Evolutionary conservation across 352 stramenopile genomes (phyloP).

Genomic region (Globisporangium rhizosaccharum): DNA sequence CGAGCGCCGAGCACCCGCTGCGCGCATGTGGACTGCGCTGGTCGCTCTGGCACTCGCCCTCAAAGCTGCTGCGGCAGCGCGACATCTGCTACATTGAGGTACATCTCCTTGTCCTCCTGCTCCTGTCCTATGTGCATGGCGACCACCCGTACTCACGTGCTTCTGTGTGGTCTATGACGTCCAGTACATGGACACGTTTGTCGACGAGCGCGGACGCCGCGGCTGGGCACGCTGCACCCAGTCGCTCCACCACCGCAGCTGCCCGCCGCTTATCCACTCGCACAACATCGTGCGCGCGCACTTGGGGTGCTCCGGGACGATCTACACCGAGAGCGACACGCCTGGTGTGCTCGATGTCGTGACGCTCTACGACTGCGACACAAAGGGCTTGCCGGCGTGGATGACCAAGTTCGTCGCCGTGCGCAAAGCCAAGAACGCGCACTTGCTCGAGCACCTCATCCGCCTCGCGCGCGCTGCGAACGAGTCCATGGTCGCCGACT

Average conservation of each 20-base stretch:
- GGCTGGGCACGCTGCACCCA: slow-evolving; percentile 60
- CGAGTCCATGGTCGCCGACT: slow-evolving; percentile 33
- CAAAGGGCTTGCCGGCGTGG: slow-evolving; percentile 51
- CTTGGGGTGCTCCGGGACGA: slow-evolving; percentile 50
- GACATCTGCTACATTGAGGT: slow-evolving; percentile 60
- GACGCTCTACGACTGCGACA: slow-evolving; percentile 60
- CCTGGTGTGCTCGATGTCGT: slow-evolving; percentile 42
- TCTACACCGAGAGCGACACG: slow-evolving; percentile 55
- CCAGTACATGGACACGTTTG: slow-evolving; percentile 55
- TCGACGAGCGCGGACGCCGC: slow-evolving; percentile 43
- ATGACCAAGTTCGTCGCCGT: slow-evolving; percentile 56
- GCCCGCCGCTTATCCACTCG: slow-evolving; percentile 38
- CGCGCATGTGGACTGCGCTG: slow-evolving; percentile 52
- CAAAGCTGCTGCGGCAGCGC: slow-evolving; percentile 49
- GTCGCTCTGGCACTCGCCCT: slow-evolving; percentile 60
- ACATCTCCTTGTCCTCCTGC: background rate
- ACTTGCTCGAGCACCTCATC: slow-evolving; percentile 59
- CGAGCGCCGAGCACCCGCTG: slow-evolving; percentile 37
- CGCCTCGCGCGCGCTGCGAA: slow-evolving; percentile 47
- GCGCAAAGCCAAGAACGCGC: slow-evolving; percentile 52
- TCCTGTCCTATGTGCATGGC: background rate
- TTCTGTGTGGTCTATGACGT: too few relatives aligned
- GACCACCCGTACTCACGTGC: too few relatives aligned
- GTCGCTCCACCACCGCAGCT: slow-evolving; percentile 62
- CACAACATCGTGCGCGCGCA: slow-evolving; percentile 53